Evolutionary conservation across 2,329 filamentous ascomycete genomes (phyloP), one percentile per base, ranked within the genome.

Genomic region (Diplodia sapinea): DNA sequence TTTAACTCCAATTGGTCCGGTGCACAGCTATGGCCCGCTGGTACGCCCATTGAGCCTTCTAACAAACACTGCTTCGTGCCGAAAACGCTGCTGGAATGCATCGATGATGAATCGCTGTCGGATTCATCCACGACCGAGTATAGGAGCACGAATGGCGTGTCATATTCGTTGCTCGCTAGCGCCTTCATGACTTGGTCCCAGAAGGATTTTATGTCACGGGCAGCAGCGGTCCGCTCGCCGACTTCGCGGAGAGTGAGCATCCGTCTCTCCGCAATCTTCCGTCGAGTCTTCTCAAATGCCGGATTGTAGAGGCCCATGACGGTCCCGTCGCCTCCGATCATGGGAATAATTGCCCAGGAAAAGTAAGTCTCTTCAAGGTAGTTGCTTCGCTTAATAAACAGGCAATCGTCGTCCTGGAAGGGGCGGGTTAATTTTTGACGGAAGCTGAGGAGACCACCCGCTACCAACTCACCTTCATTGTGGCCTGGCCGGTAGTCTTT

Each of bases 281-380:
- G 85, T 26, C 90, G 81, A 1, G 92, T 95, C 74, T 93, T 93
- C 71, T 95, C 92, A 71, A 94, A 94, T 0, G 89, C 87, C 2
- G 91, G 91, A 73, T 94, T 94, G 76, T 93, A 94, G 0, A 94
- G 78, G 1, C 90, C 91, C 69, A 91, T 87, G 8, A 94, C 90
- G 13, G 86, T 86, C 2, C 92, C 92, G 68, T 93, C 89, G 49
- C 85, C 83, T 3, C 91, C 91, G 1, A 94, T 86, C 70, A 94
- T 83, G 0, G 92, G 92, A 31, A 94, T 89, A 51, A 94, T 88
- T 1, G 88, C 91, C 91, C 91, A 94, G 13, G 89, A 91, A 75
- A 94, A 94, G 74, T 91, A 94, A 0, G 90, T 88, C 74, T 95
- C 92, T 77, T 96, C 91, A 1, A 92, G 78, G 69, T 86, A 92